phyloP scores from a whole-genome alignment of 2,329 filamentous ascomycete genomes.

The Aspergillus texensis region DNA sequence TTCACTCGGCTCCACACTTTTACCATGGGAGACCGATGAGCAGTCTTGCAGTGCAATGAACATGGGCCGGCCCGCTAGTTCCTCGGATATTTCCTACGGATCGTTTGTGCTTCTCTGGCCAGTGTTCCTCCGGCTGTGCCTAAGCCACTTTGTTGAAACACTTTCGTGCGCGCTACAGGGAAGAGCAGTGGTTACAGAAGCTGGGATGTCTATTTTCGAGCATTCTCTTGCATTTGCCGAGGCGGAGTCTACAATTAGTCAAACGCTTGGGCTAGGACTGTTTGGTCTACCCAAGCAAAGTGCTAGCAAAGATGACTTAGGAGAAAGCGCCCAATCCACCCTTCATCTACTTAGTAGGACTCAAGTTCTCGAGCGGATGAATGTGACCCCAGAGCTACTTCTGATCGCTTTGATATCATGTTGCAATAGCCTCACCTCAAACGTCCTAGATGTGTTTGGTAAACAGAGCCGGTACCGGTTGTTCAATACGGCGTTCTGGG shows the following conservation, averaged over 20 bases:
- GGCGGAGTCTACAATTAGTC: slow-evolving; percentile 83
- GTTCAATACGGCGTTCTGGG: slow-evolving; percentile 86
- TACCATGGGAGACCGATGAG: slow-evolving; percentile 74
- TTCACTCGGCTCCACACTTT: slow-evolving; percentile 67
- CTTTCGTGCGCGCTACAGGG: slow-evolving; percentile 87
- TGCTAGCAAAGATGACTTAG: slow-evolving; percentile 49
- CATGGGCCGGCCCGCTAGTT: slow-evolving; percentile 65
- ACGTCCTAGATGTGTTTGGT: slow-evolving; percentile 77
- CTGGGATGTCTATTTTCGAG: slow-evolving; percentile 94
- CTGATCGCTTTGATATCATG: slow-evolving; percentile 85
- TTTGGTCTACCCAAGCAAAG: slow-evolving; percentile 56
- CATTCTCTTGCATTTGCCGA: slow-evolving; percentile 95
- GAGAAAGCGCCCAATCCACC: slow-evolving; percentile 32
- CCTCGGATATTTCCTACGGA: slow-evolving; percentile 64
- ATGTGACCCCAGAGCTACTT: slow-evolving; percentile 86
- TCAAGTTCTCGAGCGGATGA: slow-evolving; percentile 75
- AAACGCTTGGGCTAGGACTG: slow-evolving; percentile 72
- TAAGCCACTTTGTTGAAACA: slow-evolving; percentile 87
- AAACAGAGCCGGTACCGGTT: slow-evolving; percentile 80
- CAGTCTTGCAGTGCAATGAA: slow-evolving; percentile 73
- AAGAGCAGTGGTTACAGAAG: slow-evolving; percentile 76
- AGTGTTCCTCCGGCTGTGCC: slow-evolving; percentile 55
- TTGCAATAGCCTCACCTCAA: slow-evolving; percentile 85
- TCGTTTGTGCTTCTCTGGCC: slow-evolving; percentile 70
- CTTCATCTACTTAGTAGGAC: slow-evolving; percentile 42